phyloP scores from a whole-genome alignment of 495 filamentous ascomycete species.

The Lasiosphaeria ovina region DNA sequence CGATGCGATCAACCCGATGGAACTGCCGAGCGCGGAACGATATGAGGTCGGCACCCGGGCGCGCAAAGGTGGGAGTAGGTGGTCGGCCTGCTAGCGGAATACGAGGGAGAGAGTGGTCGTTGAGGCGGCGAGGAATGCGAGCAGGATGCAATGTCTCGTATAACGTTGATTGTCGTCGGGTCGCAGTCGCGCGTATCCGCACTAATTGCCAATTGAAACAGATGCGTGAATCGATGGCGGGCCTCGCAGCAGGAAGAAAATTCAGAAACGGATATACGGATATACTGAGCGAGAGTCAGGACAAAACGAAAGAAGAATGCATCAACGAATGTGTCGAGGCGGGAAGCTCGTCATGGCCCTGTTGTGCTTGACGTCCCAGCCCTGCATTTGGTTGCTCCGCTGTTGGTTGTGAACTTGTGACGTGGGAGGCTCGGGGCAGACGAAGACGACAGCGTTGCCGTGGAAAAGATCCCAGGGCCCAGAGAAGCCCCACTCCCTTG shows the following conservation, averaged over 20 bases:
- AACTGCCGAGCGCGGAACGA: neutral
- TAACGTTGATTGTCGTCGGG: neutral
- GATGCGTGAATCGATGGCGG: neutral
- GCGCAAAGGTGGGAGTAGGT: neutral
- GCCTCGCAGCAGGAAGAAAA: neutral
- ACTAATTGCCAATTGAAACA: neutral
- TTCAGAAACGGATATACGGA: neutral
- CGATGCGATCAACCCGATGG: neutral
- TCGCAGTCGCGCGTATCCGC: neutral
- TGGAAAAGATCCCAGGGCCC: constrained; percentile 22
- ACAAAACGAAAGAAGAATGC: constrained; percentile 27
- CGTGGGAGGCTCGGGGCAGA: constrained; percentile 14
- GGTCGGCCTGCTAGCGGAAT: neutral
- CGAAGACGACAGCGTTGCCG: constrained; percentile 23
- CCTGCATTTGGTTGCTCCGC: constrained; percentile 27
- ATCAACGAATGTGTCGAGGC: constrained; percentile 24
- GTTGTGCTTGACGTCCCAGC: constrained; percentile 8
- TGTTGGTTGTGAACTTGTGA: constrained; percentile 21
- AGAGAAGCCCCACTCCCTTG: neutral
- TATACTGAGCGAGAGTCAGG: constrained; percentile 7
- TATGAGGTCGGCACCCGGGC: neutral
- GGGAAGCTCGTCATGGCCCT: constrained; percentile 11
- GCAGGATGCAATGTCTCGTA: neutral
- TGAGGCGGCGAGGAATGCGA: neutral
- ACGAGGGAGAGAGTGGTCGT: neutral